These are phyloP conservation scores for Macaranga tanarius DNA, from an alignment of 441 rosid genomes.

Conservation along the genomic window DNA sequence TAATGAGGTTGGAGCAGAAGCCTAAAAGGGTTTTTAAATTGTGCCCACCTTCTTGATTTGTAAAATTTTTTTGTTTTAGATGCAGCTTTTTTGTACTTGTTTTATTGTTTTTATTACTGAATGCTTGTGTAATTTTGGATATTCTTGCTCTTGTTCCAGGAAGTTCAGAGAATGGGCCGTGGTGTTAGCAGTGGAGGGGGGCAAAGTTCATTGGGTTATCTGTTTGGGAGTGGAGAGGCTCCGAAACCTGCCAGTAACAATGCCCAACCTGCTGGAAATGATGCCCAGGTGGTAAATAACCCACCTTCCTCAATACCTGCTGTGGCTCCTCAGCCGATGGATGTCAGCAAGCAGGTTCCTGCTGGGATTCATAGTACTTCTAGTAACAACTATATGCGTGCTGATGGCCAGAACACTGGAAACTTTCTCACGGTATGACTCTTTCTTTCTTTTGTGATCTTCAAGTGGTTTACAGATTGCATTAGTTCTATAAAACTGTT, in stretches of 20 bases:
- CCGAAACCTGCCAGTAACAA: constrained; percentile 50
- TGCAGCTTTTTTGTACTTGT: too few species aligned
- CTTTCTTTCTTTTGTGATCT: neutral
- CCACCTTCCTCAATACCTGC: constrained; percentile 42
- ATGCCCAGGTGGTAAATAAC: constrained; percentile 30
- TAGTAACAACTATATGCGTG: constrained; percentile 68
- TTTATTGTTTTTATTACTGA: too few species aligned
- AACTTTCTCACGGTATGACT: constrained; percentile 76
- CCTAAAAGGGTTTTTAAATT: too few species aligned
- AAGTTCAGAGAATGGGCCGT: constrained; percentile 55
- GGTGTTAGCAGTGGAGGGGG: constrained; percentile 84
- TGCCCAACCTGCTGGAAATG: constrained; percentile 39
- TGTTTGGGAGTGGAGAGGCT: constrained; percentile 63
- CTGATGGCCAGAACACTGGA: constrained; percentile 86
- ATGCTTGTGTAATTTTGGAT: too few species aligned
- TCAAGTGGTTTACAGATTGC: constrained; percentile 1
- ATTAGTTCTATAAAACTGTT: neutral
- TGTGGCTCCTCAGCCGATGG: constrained; percentile 50
- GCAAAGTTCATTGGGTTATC: constrained; percentile 72
- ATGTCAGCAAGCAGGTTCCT: constrained; percentile 47
- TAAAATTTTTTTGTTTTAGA: too few species aligned
- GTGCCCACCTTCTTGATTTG: too few species aligned
- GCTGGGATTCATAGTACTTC: constrained; percentile 77
- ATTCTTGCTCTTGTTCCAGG: neutral
- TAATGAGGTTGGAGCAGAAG: too few species aligned